phyloP scores from a whole-genome alignment of 2,329 filamentous ascomycete species.

The Chaetothyriales sp. region DNA sequence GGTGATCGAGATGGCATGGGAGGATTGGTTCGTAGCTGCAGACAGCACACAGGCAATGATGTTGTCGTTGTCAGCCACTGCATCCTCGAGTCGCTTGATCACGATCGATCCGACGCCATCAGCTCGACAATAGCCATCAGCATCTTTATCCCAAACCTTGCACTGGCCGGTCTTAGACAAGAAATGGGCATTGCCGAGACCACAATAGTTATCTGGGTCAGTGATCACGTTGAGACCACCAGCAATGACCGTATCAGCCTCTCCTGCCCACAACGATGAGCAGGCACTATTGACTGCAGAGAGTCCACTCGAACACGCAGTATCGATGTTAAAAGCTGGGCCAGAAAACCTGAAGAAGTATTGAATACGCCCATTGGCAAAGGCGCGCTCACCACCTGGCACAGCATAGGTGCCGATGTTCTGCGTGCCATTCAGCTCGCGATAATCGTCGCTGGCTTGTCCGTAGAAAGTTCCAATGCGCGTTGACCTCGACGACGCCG shows the following conservation, averaged over 20 bases:
- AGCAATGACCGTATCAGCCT: conserved; percentile 58
- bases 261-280: conserved; percentile 49
- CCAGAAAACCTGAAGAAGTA: conserved; percentile 56
- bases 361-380: conserved; percentile 27
- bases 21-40: conserved; percentile 30
- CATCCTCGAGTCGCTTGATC: conserved; percentile 14
- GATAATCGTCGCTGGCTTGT: conserved; percentile 16
- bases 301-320: conserved; percentile 52
- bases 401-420: conserved; percentile 18
- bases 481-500: conserved; percentile 41
- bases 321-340: conserved; percentile 50
- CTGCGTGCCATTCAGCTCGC: conserved; percentile 15
- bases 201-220: conserved; percentile 24
- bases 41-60: conserved; percentile 15
- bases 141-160: conserved; percentile 20
- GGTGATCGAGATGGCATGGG: conserved; percentile 39
- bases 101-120: conserved; percentile 17
- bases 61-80: conserved; percentile 12
- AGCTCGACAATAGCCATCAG: conserved; percentile 19
- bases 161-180: conserved; percentile 31
- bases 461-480: conserved; percentile 52
- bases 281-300: conserved; percentile 51
- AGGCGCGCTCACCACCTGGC: conserved; percentile 16
- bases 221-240: conserved; percentile 58
- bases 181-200: conserved; percentile 25